These are phyloP conservation scores for Calonectria leucothoes DNA, from an alignment of 2,329 filamentous ascomycete species.

Conservation along the genomic window DNA sequence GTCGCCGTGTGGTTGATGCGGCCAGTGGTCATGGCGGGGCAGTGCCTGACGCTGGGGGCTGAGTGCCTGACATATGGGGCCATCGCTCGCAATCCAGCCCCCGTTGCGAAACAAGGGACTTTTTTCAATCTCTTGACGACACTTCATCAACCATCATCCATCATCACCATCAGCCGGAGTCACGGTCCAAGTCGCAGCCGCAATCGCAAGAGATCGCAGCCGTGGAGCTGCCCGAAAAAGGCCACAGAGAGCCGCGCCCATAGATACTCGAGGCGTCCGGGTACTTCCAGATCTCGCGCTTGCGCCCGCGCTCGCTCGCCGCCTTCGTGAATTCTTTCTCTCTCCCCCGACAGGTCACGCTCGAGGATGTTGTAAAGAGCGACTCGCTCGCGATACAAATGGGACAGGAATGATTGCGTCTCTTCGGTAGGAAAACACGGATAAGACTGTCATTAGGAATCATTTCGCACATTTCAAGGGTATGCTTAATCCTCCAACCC, in stretches of 20 bases:
- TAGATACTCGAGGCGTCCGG: constrained; percentile 36
- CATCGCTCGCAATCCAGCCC: constrained; percentile 34
- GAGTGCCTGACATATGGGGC: constrained; percentile 50
- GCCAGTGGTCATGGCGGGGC: constrained; percentile 28
- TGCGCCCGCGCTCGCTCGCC: constrained; percentile 29
- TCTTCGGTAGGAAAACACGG: constrained; percentile 41
- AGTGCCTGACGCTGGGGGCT: constrained; percentile 26
- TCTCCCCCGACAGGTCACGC: constrained; percentile 37
- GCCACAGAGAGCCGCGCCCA: constrained; percentile 29
- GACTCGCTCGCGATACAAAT: constrained; percentile 41
- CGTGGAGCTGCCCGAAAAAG: constrained; percentile 32
- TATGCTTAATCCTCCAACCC: constrained; percentile 45
- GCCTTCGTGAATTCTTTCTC: constrained; percentile 37
- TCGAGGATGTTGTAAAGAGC: constrained; percentile 50
- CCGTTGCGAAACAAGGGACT: constrained; percentile 41
- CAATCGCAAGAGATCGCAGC: constrained; percentile 39
- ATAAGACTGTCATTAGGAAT: constrained; percentile 37
- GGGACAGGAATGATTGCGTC: constrained; percentile 34
- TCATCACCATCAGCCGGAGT: constrained; percentile 40
- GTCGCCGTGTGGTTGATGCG: constrained; percentile 23
- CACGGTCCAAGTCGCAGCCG: constrained; percentile 29
- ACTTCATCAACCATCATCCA: constrained; percentile 43
- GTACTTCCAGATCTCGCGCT: constrained; percentile 28
- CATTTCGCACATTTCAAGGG: constrained; percentile 43
- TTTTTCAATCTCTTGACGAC: constrained; percentile 48